A percentile compares a stretch with the other conserved stretches of the same genome.
Conservation (phyloP, 176 grass and related monocot genomes). For the Dactylis glomerata region DNA sequence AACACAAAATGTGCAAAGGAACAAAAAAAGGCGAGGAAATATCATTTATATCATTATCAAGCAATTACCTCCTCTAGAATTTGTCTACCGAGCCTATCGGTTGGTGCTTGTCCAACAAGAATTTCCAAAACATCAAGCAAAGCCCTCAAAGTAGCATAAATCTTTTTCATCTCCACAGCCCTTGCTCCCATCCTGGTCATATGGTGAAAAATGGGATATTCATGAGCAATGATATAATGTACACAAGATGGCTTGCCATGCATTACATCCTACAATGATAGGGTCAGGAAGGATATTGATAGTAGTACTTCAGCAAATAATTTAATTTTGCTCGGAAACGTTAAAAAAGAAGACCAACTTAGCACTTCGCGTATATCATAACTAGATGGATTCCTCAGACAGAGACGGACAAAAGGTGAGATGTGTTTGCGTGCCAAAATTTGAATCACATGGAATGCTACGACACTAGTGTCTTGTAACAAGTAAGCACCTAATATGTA, state of each 20-base stretch:
- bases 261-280: not conserved
- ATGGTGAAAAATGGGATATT: slow-evolving; percentile 23
- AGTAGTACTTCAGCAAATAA: slow-evolving; percentile 3
- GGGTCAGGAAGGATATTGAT: not conserved
- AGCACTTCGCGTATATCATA: not conserved
- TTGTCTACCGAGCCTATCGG: slow-evolving; percentile 63
- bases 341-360: not conserved
- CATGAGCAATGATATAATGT: not conserved
- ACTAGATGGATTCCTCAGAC: not conserved
- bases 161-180: slow-evolving; percentile 78
- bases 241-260: not conserved
- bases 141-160: slow-evolving; percentile 80
- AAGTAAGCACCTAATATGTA: not conserved
- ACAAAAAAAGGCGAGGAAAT: not conserved
- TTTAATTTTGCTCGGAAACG: slow-evolving; percentile 11
- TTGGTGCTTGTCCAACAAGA: slow-evolving; percentile 57
- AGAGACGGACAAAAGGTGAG: not conserved
- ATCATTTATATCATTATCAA: not conserved
- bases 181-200: slow-evolving; percentile 56
- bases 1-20: not conserved
- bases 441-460: not conserved
- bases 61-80: slow-evolving; percentile 80
- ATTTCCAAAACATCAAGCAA: slow-evolving; percentile 81
- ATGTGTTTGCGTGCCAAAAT: not conserved
- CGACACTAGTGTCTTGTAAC: not conserved